Base-by-base conservation (phyloP, 73 alveolate genomes). In the Urostyla sp. region DNA sequence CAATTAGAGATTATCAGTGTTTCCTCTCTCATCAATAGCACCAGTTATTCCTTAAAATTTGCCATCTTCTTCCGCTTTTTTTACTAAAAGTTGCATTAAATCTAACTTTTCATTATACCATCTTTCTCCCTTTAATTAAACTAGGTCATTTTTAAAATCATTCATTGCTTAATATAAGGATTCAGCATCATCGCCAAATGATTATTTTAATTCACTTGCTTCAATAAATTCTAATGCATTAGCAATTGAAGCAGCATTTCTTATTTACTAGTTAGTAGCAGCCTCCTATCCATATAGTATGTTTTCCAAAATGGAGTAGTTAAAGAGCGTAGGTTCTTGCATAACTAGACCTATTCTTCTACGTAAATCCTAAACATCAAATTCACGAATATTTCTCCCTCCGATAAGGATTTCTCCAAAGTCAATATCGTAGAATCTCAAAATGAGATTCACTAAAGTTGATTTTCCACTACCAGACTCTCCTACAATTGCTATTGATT, bases 311-410 rank as follows among this genome's bases (percentile, higher is more conserved):
- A 96, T 94, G 0, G 98, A 44, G 31, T 94, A 73, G 77, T 90
- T 83, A 76, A 95, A 94, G 48, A 95, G 84, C 32, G 91, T 86
- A 13, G 99, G 99, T 52, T 96, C 99, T 92, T 98, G 96, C 75
- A 96, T 88, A 37, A 98, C 99, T 23, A 96, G 85, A 0, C 98
- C 98, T 28, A 98, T 84, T 44, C 85, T 55, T 45, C 86, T 72
- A 60, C 99, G 82, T 10, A 95, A 73, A 75, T 91, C 78, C 21
- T 92, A 69, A 32, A 92, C 53, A 58, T 92, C 79, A 67, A 89
- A 93, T 48, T 96, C 87, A 49, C 85, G 90, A 0, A 98, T 93
- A 74, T 95, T 87, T 18, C 58, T 48, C 7, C 97, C 98, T 77
- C 95, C 98, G 40, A 95, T 44, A 24, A 75, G 54, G 5, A 96